phyloP scores from a whole-genome alignment of 345 rosid species.

The Isatis tinctoria region DNA sequence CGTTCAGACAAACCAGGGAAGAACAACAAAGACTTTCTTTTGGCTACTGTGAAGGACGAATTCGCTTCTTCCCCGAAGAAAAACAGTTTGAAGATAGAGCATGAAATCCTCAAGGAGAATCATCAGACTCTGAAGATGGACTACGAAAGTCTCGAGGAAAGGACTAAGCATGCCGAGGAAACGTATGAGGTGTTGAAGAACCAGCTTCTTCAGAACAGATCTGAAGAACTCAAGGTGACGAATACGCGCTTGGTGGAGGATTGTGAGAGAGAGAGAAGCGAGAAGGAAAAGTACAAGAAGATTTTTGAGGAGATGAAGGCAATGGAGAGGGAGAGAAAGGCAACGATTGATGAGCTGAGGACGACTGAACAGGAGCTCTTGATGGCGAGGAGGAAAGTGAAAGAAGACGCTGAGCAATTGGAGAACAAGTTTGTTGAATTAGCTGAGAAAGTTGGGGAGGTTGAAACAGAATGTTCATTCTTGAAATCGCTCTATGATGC shows the following conservation, averaged over 20 bases:
- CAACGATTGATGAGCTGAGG: neutral
- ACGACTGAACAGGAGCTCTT: neutral
- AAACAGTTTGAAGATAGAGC: neutral
- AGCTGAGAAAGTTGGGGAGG: neutral
- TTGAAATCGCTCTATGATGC: constrained; percentile 11
- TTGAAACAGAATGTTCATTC: neutral
- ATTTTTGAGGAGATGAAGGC: neutral
- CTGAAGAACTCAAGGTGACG: neutral
- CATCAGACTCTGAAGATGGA: neutral
- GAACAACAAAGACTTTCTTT: neutral
- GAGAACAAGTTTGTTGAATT: neutral
- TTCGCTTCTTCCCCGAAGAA: neutral
- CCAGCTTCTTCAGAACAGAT: neutral
- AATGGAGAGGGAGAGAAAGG: neutral
- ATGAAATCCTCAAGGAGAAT: constrained; percentile 15
- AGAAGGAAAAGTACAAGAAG: neutral
- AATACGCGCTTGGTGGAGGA: neutral
- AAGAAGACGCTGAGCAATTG: neutral
- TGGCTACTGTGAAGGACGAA: neutral
- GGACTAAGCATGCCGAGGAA: neutral
- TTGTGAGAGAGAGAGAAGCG: neutral
- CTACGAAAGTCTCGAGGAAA: neutral
- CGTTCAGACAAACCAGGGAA: neutral
- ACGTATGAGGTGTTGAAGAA: neutral
- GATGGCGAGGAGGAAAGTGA: neutral